Conservation (phyloP, 2,329 filamentous ascomycete genomes). For the Clonostachys chloroleuca region DNA sequence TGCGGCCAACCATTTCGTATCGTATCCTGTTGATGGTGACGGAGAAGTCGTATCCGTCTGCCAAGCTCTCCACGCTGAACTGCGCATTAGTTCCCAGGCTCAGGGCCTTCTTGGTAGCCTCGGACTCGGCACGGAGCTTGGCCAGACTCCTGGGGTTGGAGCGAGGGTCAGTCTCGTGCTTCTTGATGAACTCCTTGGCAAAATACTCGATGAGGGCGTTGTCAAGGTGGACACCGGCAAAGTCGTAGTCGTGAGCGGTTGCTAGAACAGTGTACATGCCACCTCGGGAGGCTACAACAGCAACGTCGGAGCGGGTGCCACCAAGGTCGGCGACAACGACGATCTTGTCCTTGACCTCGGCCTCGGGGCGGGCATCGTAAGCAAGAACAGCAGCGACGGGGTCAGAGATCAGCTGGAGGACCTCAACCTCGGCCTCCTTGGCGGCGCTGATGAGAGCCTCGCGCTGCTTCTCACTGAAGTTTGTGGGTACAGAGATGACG, state of each 20-base stretch:
- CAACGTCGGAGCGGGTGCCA: constrained; percentile 86
- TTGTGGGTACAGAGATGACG: constrained; percentile 89
- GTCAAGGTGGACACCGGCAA: constrained; percentile 81
- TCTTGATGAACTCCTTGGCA: constrained; percentile 98
- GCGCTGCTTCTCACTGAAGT: constrained; percentile 86
- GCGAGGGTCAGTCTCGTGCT: constrained; percentile 85
- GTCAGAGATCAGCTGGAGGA: constrained; percentile 90
- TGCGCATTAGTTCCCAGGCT: constrained; percentile 83
- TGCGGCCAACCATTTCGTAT: constrained; percentile 83
- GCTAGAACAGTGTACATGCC: constrained; percentile 96
- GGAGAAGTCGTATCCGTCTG: constrained; percentile 85
- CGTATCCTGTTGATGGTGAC: constrained; percentile 89
- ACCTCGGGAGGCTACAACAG: constrained; percentile 84
- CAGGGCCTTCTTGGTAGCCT: constrained; percentile 87
- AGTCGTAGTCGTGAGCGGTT: constrained; percentile 93
- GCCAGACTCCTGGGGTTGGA: constrained; percentile 77
- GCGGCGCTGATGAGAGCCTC: constrained; percentile 74
- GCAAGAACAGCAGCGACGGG: constrained; percentile 85
- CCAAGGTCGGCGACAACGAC: constrained; percentile 90
- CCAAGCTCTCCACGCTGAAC: constrained; percentile 89
- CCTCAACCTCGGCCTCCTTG: constrained; percentile 75
- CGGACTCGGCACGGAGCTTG: constrained; percentile 88
- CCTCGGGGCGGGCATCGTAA: constrained; percentile 82
- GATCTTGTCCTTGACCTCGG: constrained; percentile 75
- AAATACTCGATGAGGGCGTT: constrained; percentile 93